These are phyloP conservation scores for Boletus rubroflammeus DNA, from an alignment of 768 basidiomycete species.

Conservation along the genomic window DNA sequence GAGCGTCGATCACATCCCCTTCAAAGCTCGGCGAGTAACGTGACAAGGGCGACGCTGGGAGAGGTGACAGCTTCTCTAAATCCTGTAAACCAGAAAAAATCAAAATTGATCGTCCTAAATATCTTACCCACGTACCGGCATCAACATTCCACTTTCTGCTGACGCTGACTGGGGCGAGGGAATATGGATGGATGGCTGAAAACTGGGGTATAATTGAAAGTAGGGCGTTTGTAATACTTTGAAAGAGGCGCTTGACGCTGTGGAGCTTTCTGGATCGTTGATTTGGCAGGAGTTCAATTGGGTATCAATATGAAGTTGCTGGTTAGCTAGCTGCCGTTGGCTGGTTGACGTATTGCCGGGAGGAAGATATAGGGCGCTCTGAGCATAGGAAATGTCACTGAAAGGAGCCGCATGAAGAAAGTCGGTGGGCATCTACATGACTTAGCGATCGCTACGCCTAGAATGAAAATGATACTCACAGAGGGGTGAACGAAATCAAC, in stretches of 20 bases:
- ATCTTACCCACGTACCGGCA: slow-evolving; percentile 8
- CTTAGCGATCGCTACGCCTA: neutral
- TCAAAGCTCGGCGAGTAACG: slow-evolving; percentile 1
- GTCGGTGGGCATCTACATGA: slow-evolving; percentile 2
- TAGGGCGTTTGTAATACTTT: slow-evolving; percentile 10
- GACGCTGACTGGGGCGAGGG: slow-evolving; percentile 12
- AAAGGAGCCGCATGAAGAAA: neutral
- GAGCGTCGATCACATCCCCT: neutral
- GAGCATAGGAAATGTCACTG: neutral
- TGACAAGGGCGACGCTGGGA: slow-evolving; percentile 12
- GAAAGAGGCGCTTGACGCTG: slow-evolving; percentile 13
- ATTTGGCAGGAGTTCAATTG: slow-evolving; percentile 3
- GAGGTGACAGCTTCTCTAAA: slow-evolving; percentile 3
- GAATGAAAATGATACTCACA: slow-evolving; percentile 12
- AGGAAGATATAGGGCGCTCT: neutral
- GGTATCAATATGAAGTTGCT: slow-evolving; percentile 21
- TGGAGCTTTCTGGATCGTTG: slow-evolving; percentile 15
- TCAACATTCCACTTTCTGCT: neutral
- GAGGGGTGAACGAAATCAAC: neutral
- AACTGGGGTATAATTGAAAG: neutral
- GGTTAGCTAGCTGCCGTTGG: slow-evolving; percentile 8
- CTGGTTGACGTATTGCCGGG: neutral
- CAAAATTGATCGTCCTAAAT: neutral
- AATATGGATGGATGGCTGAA: slow-evolving; percentile 2
- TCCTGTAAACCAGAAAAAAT: slow-evolving; percentile 12